Base-by-base conservation (phyloP, 441 rosid species). In the Brassica hybrid region DNA sequence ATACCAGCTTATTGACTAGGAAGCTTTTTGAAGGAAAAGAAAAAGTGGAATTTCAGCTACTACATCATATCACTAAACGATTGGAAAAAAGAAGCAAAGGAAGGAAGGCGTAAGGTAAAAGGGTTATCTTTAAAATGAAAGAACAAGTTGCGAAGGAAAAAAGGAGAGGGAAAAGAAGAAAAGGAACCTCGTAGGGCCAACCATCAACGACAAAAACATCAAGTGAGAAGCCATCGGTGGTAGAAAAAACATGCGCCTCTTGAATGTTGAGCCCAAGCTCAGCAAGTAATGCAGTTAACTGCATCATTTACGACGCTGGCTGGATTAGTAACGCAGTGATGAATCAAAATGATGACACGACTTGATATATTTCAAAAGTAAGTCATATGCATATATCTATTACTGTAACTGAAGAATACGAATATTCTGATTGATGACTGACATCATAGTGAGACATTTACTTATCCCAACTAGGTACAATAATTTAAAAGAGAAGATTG, bases 181-280 rank as follows among this genome's bases (percentile, higher is more conserved):
- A 50, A 56, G 48, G 7, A 82, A 90, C 94, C 94, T 90, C 92
- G 72, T 75, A 87, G 4, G 90, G 91, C 94, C 94, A 90, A 71
- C 94, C 92, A 73, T 90, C 92, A 79, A 90, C 92, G 72, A 90
- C 94, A 81, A 90, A 90, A 71, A 88, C 92, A 83, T 88, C 94
- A 36, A 90, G 79, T 14, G 94, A 90, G 79, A 80, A 90, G 54
- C 94, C 94, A 80, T 90, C 91, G 2, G 79, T 81, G 14, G 92
- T 90, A 58, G 92, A 90, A 81, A 90, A 90, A 14, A 83, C 92
- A 79, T 90, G 94, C 18, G 94, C 92, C 82, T 90, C 94, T 81
- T 85, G 91, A 82, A 90, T 90, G 79, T 90, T 90, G 62, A 90
- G 90, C 78, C 91, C 94, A 78, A 87, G 76, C 76, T 88, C 91